phyloP scores from a whole-genome alignment of 169 alveolate genomes.

The Cystoisospora suis region DNA sequence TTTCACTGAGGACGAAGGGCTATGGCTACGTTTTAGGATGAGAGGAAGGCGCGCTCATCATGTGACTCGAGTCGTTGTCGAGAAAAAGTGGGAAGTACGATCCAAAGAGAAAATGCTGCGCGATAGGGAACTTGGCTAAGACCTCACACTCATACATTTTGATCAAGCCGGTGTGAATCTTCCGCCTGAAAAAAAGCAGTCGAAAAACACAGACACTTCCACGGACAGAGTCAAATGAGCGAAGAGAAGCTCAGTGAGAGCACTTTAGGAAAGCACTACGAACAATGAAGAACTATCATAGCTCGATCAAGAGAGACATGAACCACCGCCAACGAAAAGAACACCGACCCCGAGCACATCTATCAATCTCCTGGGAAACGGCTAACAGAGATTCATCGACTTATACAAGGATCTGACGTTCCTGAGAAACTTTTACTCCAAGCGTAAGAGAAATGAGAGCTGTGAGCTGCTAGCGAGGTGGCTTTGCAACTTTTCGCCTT shows the following conservation, averaged over 20 bases:
- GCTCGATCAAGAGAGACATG: not conserved
- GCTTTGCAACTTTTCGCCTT: too few relatives aligned
- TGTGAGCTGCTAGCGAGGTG: not conserved
- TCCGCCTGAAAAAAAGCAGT: slow-evolving; percentile 54
- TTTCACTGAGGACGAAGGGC: too few relatives aligned
- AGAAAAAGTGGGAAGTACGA: slow-evolving; percentile 57
- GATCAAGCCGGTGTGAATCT: slow-evolving; percentile 58
- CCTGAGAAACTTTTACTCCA: too few relatives aligned
- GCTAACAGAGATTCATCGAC: too few relatives aligned
- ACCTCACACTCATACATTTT: slow-evolving; percentile 71
- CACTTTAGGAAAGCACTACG: not conserved
- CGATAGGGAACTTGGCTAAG: slow-evolving; percentile 63
- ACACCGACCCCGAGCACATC: not conserved
- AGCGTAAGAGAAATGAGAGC: not conserved
- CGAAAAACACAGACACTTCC: not conserved
- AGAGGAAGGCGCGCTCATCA: too few relatives aligned
- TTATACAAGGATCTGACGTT: too few relatives aligned
- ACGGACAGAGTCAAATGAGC: not conserved
- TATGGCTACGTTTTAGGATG: too few relatives aligned
- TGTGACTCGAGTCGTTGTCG: too few relatives aligned
- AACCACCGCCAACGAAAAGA: not conserved
- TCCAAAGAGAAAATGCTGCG: slow-evolving; percentile 71
- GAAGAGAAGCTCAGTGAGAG: not conserved
- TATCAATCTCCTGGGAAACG: too few relatives aligned
- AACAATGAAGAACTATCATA: not conserved